Evolutionary conservation across 495 filamentous ascomycete genomes (phyloP).

Genomic region (Hypoxylon cercidicola): DNA sequence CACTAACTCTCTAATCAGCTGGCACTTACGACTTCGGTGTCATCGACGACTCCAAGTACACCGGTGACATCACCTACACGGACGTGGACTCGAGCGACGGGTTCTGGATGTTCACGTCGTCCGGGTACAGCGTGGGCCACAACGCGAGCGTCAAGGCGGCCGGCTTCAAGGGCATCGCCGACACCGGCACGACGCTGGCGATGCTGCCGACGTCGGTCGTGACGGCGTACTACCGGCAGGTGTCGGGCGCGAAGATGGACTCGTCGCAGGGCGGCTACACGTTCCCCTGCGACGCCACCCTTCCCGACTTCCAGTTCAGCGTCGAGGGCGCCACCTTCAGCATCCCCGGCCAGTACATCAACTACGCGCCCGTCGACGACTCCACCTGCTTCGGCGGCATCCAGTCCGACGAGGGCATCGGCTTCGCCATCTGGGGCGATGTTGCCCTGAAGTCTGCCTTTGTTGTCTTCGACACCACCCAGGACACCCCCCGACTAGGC

Average conservation of each 20-base stretch:
- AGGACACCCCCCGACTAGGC: slow-evolving; percentile 58
- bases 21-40: slow-evolving; percentile 79
- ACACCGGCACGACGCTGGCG: slow-evolving; percentile 78
- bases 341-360: slow-evolving; percentile 65
- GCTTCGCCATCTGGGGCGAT: slow-evolving; percentile 76
- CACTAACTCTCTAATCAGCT: slow-evolving; percentile 43
- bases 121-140: slow-evolving; percentile 68
- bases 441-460: slow-evolving; percentile 81
- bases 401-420: slow-evolving; percentile 68
- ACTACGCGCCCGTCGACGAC: slow-evolving; percentile 57
- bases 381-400: slow-evolving; percentile 69
- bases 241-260: slow-evolving; percentile 60
- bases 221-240: slow-evolving; percentile 68
- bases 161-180: slow-evolving; percentile 61
- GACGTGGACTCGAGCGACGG: slow-evolving; percentile 67
- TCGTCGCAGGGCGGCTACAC: slow-evolving; percentile 66
- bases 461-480: slow-evolving; percentile 69
- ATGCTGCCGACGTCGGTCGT: slow-evolving; percentile 66
- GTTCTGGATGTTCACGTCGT: slow-evolving; percentile 74
- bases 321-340: slow-evolving; percentile 61
- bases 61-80: slow-evolving; percentile 69
- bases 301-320: slow-evolving; percentile 69
- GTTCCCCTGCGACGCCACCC: slow-evolving; percentile 66
- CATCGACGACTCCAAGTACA: slow-evolving; percentile 70
- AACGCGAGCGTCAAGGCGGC: slow-evolving; percentile 45